phyloP scores from a whole-genome alignment of 164 flowering plant genomes.

The Nelumbo lutea region DNA sequence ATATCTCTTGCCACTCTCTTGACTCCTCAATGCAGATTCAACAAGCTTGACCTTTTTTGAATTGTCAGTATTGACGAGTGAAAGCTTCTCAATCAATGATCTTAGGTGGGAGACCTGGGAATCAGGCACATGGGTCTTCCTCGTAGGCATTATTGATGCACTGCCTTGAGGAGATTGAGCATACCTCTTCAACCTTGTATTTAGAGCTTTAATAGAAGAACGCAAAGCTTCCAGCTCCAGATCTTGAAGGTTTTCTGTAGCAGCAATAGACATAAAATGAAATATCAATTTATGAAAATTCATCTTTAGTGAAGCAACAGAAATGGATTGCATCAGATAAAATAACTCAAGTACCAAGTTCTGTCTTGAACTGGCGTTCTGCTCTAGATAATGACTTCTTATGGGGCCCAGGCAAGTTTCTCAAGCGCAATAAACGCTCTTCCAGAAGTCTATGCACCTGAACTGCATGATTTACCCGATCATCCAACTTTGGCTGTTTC shows the following conservation, averaged over 20 bases:
- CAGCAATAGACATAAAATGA: not conserved
- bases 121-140: constrained; percentile 34
- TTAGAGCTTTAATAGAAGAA: constrained; percentile 61
- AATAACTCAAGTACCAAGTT: constrained; percentile 56
- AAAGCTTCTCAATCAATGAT: constrained; percentile 60
- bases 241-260: constrained; percentile 65
- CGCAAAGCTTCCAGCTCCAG: constrained; percentile 77
- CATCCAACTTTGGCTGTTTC: constrained; percentile 52
- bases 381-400: constrained; percentile 76
- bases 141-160: constrained; percentile 24
- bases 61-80: constrained; percentile 80
- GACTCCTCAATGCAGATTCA: constrained; percentile 51
- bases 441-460: constrained; percentile 42
- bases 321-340: not conserved
- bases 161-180: constrained; percentile 35
- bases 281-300: not conserved
- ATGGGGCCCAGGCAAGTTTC: constrained; percentile 58
- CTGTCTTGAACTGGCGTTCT: constrained; percentile 74
- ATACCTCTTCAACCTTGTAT: constrained; percentile 54
- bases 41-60: constrained; percentile 62
- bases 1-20: constrained; percentile 29
- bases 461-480: constrained; percentile 46
- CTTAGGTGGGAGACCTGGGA: constrained; percentile 56
- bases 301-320: not conserved
- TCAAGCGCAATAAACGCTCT: constrained; percentile 50